phyloP scores from a whole-genome alignment of 495 filamentous ascomycete species.

The Xylaria flabelliformis region DNA sequence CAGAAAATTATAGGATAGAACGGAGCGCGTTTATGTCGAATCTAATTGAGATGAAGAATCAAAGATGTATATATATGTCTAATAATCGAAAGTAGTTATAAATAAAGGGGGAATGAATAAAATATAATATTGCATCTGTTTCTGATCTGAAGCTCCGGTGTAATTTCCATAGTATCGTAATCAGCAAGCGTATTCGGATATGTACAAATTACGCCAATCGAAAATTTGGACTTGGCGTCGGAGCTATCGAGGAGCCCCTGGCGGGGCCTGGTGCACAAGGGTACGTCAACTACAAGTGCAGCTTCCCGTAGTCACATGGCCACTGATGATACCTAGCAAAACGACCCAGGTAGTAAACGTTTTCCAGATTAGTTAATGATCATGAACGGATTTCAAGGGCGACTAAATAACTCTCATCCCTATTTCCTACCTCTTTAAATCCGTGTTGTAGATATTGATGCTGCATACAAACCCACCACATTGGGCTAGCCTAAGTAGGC shows the following conservation, averaged over 20 bases:
- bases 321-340: not conserved
- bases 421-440: not conserved
- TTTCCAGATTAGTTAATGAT: not conserved
- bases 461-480: not conserved
- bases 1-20: not conserved
- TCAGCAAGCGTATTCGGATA: slow-evolving; percentile 26
- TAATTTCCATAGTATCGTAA: not conserved
- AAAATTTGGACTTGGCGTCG: not conserved
- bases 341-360: not conserved
- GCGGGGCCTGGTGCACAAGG: too few species aligned
- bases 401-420: not conserved
- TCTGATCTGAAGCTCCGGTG: not conserved
- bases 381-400: not conserved
- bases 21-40: too few species aligned
- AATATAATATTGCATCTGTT: slow-evolving; percentile 2
- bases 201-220: not conserved
- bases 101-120: not conserved
- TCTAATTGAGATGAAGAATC: not conserved
- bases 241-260: not conserved
- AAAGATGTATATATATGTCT: too few species aligned
- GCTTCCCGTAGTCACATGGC: not conserved
- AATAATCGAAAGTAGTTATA: not conserved
- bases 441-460: too few species aligned
- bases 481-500: not conserved
- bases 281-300: not conserved